Evolutionary conservation across 2,329 filamentous ascomycete genomes (phyloP).

Genomic region (Cladophialophora carrionii): DNA sequence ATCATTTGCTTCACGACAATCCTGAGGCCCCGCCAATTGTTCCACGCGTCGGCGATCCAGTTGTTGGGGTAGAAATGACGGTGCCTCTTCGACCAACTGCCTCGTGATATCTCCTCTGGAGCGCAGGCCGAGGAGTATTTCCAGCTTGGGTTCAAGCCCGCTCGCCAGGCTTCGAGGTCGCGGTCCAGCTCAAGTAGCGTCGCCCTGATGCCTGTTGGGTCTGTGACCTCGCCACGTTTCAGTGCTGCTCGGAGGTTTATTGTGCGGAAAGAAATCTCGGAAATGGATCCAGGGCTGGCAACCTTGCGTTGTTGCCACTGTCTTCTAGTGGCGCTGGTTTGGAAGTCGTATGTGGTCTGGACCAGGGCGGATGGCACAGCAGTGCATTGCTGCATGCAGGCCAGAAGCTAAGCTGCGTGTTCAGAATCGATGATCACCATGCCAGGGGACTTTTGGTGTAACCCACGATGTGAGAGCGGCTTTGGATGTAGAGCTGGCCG

Average conservation of each 20-base stretch:
- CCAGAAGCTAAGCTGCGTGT: slow-evolving; percentile 12
- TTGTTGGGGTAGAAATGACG: slow-evolving; percentile 19
- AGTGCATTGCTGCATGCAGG: slow-evolving; percentile 20
- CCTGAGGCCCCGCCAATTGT: slow-evolving; percentile 24
- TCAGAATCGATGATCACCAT: not conserved
- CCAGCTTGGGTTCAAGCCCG: slow-evolving; percentile 15
- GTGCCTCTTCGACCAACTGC: slow-evolving; percentile 1
- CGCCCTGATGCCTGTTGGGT: slow-evolving; percentile 4
- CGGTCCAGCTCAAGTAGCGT: slow-evolving; percentile 24
- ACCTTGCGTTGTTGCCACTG: slow-evolving; percentile 16
- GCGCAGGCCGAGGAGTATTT: slow-evolving; percentile 4
- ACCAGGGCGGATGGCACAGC: slow-evolving; percentile 18
- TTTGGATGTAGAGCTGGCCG: slow-evolving; percentile 33
- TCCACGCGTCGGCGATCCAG: slow-evolving; percentile 29
- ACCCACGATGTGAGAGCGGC: slow-evolving; percentile 34
- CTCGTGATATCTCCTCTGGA: not conserved
- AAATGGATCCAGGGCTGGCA: slow-evolving; percentile 22
- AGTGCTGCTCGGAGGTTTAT: slow-evolving; percentile 22
- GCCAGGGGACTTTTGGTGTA: not conserved
- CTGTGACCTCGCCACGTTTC: slow-evolving; percentile 1
- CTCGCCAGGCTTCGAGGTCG: slow-evolving; percentile 20
- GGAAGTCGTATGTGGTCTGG: slow-evolving; percentile 15
- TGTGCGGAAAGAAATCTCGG: slow-evolving; percentile 22
- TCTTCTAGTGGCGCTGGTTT: slow-evolving; percentile 15
- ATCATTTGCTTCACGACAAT: slow-evolving; percentile 19